phyloP scores from a whole-genome alignment of 2,329 filamentous ascomycete species.

The Berkeleyomyces rouxiae region DNA sequence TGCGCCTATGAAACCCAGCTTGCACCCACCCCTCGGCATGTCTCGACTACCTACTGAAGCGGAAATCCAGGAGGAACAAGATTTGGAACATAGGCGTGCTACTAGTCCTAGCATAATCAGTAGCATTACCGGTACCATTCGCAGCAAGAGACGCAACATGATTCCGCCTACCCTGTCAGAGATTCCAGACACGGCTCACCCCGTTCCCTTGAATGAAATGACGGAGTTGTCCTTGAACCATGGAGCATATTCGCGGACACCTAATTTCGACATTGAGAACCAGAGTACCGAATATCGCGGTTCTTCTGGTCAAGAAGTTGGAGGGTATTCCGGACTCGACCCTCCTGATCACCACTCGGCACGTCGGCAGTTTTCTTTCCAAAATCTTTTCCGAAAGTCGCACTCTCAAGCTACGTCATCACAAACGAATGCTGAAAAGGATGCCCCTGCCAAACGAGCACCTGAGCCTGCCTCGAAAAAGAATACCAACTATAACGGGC shows the following conservation, averaged over 20 bases:
- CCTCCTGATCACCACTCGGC: conserved; percentile 47
- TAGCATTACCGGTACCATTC: conserved; percentile 40
- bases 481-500: conserved; percentile 3
- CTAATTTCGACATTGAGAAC: conserved; percentile 30
- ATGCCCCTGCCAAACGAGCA: background rate
- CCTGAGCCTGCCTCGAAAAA: background rate
- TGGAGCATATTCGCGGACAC: conserved; percentile 22
- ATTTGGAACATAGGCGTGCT: conserved; percentile 17
- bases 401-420: conserved; percentile 28
- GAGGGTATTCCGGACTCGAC: conserved; percentile 16
- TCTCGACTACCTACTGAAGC: conserved; percentile 59
- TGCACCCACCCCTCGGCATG: conserved; percentile 73
- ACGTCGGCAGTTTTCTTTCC: conserved; percentile 78
- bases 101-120: conserved; percentile 30
- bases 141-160: conserved; percentile 19
- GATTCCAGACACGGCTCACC: conserved; percentile 39
- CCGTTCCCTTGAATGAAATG: conserved; percentile 47
- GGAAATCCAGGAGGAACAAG: conserved; percentile 38
- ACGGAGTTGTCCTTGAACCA: conserved; percentile 27
- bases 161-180: conserved; percentile 25
- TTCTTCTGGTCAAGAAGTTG: conserved; percentile 28
- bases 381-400: conserved; percentile 51
- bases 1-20: conserved; percentile 15
- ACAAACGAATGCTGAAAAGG: conserved; percentile 18
- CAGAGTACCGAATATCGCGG: conserved; percentile 31